Base-by-base conservation (phyloP, 2,329 filamentous ascomycete genomes). In the Thelonectria olida region DNA sequence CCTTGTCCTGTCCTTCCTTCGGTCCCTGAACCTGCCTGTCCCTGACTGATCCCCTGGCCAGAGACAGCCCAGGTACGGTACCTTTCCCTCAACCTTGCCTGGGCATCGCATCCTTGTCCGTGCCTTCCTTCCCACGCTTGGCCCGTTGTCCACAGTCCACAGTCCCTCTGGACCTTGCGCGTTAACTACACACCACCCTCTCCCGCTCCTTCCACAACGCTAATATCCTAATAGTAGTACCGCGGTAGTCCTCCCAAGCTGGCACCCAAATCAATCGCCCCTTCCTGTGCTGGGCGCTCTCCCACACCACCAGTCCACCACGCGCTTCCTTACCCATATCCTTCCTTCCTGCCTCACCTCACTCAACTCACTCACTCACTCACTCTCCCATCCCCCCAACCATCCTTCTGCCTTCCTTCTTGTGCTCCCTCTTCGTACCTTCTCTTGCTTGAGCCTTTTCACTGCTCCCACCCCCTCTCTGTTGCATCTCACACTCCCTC, bases 401-500 rank as follows among this genome's bases (percentile, higher is more conserved):
- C n/a, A n/a, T n/a, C n/a, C 54, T 57, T 34, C 38, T 52, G 50
- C 54, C 22, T 59, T 55, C 60, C 58, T 28, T 59, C 55, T 61
- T 51, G 44, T 58, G 59, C 59, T 51, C 41, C 54, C 55, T 25
- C 51, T 53, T 53, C 38, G 39, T 63, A 54, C 58, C 58, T 61
- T 58, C 64, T 57, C 56, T 47, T 62, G 49, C 51, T 49, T 48
- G 51, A 25, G 50, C 31, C 20, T 53, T 27, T 58, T 39, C 39
- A 36, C 54, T 61, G 34, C 61, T 49, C 58, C 45, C 52, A 61
- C 51, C 59, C 52, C 54, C 57, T 63, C 57, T 58, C 41, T 54
- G 41, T 57, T 51, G 10, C 60, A 47, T 51, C 47, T 31, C 25
- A 23, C 57, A 62, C 60, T 52, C 64, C 60, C 64, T 62, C 60